Evolutionary conservation across 2,329 filamentous ascomycete species (phyloP).

Genomic region (Ascochyta lentis): DNA sequence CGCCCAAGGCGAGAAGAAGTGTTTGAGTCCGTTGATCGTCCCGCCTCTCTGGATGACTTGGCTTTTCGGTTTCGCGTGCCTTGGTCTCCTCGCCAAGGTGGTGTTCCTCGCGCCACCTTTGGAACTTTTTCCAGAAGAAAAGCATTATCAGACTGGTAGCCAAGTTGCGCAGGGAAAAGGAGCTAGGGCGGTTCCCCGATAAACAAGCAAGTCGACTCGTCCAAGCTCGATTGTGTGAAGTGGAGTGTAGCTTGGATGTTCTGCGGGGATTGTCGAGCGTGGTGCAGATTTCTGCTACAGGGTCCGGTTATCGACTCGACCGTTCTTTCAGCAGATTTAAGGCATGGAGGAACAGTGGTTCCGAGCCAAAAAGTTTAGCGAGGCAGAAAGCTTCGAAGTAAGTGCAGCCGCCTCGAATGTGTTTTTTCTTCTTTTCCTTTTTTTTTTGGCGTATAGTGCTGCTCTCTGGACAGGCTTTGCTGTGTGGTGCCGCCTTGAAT

Average conservation of each 20-base stretch:
- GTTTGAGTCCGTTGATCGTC: conserved; percentile 18
- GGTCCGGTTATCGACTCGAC: not conserved
- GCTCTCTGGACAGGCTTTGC: no score
- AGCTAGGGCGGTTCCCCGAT: conserved; percentile 1
- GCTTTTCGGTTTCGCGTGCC: conserved; percentile 15
- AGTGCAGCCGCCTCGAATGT: no score
- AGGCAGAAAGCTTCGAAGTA: not conserved
- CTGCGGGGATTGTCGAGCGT: conserved; percentile 4
- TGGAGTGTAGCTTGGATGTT: not conserved
- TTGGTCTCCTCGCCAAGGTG: conserved; percentile 15
- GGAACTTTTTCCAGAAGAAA: conserved; percentile 14
- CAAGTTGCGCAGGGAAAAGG: not conserved
- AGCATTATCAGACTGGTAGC: conserved; percentile 10
- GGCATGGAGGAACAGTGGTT: not conserved
- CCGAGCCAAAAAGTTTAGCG: conserved; percentile 1
- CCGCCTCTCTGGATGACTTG: conserved; percentile 9
- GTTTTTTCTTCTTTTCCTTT: no score
- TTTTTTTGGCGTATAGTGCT: no score
- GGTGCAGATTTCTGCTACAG: conserved; percentile 3
- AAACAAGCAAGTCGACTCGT: not conserved
- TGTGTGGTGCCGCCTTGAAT: no score
- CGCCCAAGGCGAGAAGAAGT: conserved; percentile 15
- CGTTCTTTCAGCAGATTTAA: not conserved
- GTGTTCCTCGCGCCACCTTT: conserved; percentile 15
- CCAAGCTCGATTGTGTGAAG: not conserved